phyloP scores from a whole-genome alignment of 2,329 filamentous ascomycete genomes.

The Botrytis fabae region DNA sequence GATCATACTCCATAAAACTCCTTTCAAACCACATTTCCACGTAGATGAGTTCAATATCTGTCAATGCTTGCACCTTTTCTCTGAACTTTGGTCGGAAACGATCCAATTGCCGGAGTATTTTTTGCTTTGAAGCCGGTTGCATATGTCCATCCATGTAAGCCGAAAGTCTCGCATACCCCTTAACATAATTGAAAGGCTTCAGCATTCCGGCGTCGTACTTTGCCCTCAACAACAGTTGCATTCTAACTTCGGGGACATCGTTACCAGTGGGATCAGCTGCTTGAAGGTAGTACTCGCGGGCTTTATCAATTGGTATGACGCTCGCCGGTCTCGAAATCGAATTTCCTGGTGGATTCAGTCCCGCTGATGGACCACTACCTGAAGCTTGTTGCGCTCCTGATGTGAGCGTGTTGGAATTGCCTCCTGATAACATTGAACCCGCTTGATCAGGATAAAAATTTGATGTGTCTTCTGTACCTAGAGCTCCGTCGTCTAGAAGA shows the following conservation, averaged over 20 bases:
- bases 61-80: slow-evolving; percentile 88
- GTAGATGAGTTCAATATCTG: slow-evolving; percentile 88
- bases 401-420: slow-evolving; percentile 46
- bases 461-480: slow-evolving; percentile 67
- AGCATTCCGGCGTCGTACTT: slow-evolving; percentile 95
- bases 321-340: slow-evolving; percentile 62
- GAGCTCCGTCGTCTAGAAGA: slow-evolving; percentile 78
- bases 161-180: slow-evolving; percentile 86
- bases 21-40: slow-evolving; percentile 99
- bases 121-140: slow-evolving; percentile 77
- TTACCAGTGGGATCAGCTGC: slow-evolving; percentile 91
- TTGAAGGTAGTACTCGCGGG: slow-evolving; percentile 93
- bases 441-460: slow-evolving; percentile 60
- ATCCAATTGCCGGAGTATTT: slow-evolving; percentile 88
- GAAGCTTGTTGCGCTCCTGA: slow-evolving; percentile 41
- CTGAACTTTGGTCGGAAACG: slow-evolving; percentile 94
- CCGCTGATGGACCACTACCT: slow-evolving; percentile 19
- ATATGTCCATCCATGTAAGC: slow-evolving; percentile 92
- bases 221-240: slow-evolving; percentile 89
- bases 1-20: slow-evolving; percentile 95
- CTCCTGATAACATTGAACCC: slow-evolving; percentile 49
- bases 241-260: slow-evolving; percentile 85
- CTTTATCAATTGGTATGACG: slow-evolving; percentile 57
- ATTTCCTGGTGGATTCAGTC: slow-evolving; percentile 48
- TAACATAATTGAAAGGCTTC: slow-evolving; percentile 98